These are phyloP conservation scores for Metrosideros polymorpha DNA, from an alignment of 441 rosid genomes.

Conservation along the genomic window DNA sequence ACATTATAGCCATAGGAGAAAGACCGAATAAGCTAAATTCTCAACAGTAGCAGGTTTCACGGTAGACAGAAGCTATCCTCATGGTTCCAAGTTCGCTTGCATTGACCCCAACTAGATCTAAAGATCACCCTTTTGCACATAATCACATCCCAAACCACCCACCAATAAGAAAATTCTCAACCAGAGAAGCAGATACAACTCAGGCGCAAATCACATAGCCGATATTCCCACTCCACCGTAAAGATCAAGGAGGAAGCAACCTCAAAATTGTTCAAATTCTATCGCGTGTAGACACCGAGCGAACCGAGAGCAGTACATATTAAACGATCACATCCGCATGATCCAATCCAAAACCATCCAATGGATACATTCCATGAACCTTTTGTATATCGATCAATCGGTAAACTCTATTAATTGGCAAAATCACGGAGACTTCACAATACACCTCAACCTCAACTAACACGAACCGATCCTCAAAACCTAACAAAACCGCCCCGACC, in stretches of 20 bases:
- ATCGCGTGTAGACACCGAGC: neutral
- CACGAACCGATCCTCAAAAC: neutral
- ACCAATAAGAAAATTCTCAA: neutral
- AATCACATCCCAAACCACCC: neutral
- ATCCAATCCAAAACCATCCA: neutral
- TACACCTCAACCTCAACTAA: neutral
- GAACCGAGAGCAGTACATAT: neutral
- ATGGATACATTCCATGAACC: neutral
- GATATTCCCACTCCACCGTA: neutral
- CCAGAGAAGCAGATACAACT: neutral
- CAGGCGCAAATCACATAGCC: neutral
- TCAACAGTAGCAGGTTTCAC: neutral
- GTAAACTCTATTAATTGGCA: neutral
- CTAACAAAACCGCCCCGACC: neutral
- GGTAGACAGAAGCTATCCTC: neutral
- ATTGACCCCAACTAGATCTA: neutral
- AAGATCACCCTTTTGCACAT: neutral
- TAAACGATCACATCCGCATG: neutral
- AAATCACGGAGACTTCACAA: neutral
- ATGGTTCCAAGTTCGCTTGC: neutral
- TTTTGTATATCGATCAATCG: neutral
- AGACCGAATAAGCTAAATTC: neutral
- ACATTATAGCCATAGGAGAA: neutral
- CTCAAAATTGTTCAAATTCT: neutral
- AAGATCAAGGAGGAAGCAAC: neutral